A percentile compares a stretch with the other conserved stretches of the same genome.
Conservation (phyloP, 805 yeast species). For the Wickerhamiella siamensis region DNA sequence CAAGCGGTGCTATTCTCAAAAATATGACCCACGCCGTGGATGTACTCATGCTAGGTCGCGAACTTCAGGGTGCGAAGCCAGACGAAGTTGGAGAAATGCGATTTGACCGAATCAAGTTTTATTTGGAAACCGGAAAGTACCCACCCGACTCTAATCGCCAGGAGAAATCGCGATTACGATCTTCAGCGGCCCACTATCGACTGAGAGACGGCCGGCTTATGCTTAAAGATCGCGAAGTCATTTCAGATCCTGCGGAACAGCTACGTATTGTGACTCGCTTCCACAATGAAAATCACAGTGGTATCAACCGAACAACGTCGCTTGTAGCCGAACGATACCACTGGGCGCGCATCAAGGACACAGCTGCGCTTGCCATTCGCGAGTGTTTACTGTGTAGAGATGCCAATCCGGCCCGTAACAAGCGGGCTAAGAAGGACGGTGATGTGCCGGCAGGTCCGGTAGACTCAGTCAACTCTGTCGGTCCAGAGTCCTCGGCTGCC, state of each 20-base stretch:
- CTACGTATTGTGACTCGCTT: slow-evolving; percentile 54
- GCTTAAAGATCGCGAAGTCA: slow-evolving; percentile 72
- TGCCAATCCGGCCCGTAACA: slow-evolving; percentile 1
- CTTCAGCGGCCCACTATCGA: slow-evolving; percentile 62
- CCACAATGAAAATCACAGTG: slow-evolving; percentile 58
- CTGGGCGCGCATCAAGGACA: slow-evolving; percentile 83
- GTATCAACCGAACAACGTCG: slow-evolving; percentile 78
- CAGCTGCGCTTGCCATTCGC: slow-evolving; percentile 65
- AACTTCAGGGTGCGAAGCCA: slow-evolving; percentile 26
- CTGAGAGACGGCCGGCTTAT: slow-evolving; percentile 56
- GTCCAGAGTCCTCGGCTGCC: background rate
- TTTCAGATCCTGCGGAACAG: slow-evolving; percentile 62
- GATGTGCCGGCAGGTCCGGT: background rate
- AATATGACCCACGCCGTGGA: slow-evolving; percentile 79
- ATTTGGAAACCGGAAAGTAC: slow-evolving; percentile 70
- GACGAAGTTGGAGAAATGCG: slow-evolving; percentile 26
- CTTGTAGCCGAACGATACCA: slow-evolving; percentile 66
- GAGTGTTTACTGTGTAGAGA: slow-evolving; percentile 53
- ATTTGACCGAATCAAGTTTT: slow-evolving; percentile 64
- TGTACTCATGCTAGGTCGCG: slow-evolving; percentile 72
- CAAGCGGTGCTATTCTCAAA: slow-evolving; percentile 77
- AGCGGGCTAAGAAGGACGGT: background rate
- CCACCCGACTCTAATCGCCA: slow-evolving; percentile 71
- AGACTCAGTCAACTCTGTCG: background rate
- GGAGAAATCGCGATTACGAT: slow-evolving; percentile 76